Percentiles rank a stretch among this genome's conserved stretches.
phyloP scores from a whole-genome alignment of 2,329 filamentous ascomycete species.

The Paraphaeosphaeria sporulosa region DNA sequence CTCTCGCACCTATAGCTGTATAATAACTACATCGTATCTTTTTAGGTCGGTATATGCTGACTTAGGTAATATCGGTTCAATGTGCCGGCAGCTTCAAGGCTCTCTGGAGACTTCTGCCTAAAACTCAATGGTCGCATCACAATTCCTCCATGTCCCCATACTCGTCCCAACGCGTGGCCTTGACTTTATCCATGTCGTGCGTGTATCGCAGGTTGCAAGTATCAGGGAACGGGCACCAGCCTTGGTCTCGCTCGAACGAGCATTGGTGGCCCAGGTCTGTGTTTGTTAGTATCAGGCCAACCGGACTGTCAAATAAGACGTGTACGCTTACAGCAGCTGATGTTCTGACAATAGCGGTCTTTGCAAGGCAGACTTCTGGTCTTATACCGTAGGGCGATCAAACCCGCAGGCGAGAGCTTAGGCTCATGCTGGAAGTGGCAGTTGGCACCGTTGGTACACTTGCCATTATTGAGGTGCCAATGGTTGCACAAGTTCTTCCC shows the following conservation, averaged over 20 bases:
- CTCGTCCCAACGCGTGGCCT: conserved; percentile 35
- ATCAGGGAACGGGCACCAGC: conserved; percentile 47
- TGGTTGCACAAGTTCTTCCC: conserved; percentile 47
- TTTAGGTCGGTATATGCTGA: no score
- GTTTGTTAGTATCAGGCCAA: conserved; percentile 14
- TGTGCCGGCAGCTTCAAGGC: no score
- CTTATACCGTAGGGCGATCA: conserved; percentile 52
- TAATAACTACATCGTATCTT: no score
- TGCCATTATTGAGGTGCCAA: conserved; percentile 43
- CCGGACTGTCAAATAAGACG: neutral
- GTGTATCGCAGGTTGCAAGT: conserved; percentile 49
- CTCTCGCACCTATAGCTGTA: no score
- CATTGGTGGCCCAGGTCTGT: conserved; percentile 52
- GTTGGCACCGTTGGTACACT: conserved; percentile 50
- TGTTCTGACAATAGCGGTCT: conserved; percentile 48
- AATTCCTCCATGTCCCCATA: conserved; percentile 28
- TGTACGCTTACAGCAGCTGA: conserved; percentile 50
- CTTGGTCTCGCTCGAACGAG: conserved; percentile 43
- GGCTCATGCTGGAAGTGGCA: conserved; percentile 55
- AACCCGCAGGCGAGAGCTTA: conserved; percentile 46
- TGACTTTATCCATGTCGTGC: conserved; percentile 51
- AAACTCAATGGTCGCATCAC: neutral
- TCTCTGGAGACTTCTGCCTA: no score
- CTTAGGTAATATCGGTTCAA: neutral
- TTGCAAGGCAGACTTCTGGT: conserved; percentile 51